Percentiles rank a stretch among this genome's conserved stretches.
These are phyloP conservation scores for Perilla frutescens DNA, from an alignment of 257 asterid genomes.

Conservation along the genomic window DNA sequence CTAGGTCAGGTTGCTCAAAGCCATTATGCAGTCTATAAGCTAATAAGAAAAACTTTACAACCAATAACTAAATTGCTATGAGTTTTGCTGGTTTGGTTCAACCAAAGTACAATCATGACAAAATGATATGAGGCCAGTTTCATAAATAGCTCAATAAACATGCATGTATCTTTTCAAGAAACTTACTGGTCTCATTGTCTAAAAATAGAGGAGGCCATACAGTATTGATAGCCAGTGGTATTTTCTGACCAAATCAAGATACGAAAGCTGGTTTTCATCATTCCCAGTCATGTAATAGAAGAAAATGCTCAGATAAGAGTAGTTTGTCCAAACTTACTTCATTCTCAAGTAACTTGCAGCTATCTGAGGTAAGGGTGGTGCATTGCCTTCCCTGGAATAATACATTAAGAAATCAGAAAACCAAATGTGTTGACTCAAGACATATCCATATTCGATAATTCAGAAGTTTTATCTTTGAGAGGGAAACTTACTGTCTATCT, in stretches of 20 bases:
- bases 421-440: slow-evolving; percentile 25
- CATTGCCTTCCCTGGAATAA: slow-evolving; percentile 71
- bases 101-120: slow-evolving; percentile 17
- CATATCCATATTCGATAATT: slow-evolving; percentile 3
- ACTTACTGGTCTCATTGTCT: slow-evolving; percentile 10
- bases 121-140: slow-evolving; percentile 15
- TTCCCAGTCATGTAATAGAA: background rate
- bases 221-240: slow-evolving; percentile 11
- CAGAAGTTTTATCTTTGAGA: slow-evolving; percentile 24
- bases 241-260: slow-evolving; percentile 14
- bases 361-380: slow-evolving; percentile 79
- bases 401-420: slow-evolving; percentile 39
- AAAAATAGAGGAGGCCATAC: slow-evolving; percentile 15
- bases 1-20: background rate
- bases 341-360: slow-evolving; percentile 86
- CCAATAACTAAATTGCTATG: slow-evolving; percentile 11
- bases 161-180: slow-evolving; percentile 1
- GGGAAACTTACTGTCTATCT: slow-evolving; percentile 71
- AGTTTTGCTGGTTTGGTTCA: slow-evolving; percentile 1
- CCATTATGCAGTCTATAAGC: slow-evolving; percentile 9
- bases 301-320: slow-evolving; percentile 17
- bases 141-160: slow-evolving; percentile 15
- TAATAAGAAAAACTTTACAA: background rate
- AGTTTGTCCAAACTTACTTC: slow-evolving; percentile 60
- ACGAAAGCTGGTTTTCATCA: slow-evolving; percentile 13